These are phyloP conservation scores for Mallotus japonicus DNA, from an alignment of 441 rosid genomes.

Conservation along the genomic window DNA sequence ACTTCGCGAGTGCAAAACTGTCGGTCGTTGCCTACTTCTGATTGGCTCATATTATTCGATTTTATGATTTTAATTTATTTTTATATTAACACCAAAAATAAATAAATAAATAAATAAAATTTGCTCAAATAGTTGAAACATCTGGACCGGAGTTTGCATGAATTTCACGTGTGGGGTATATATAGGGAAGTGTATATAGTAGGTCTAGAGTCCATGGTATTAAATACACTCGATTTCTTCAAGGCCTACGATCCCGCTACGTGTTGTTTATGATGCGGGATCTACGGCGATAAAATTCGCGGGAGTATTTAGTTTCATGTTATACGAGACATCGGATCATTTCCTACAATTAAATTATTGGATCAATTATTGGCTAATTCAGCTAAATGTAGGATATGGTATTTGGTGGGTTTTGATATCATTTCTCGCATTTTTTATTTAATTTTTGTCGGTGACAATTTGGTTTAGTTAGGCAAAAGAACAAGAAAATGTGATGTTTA, in stretches of 20 bases:
- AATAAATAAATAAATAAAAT: neutral
- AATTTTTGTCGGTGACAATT: constrained; percentile 2
- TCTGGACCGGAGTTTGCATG: constrained; percentile 9
- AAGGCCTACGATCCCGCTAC: constrained; percentile 32
- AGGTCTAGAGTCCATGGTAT: constrained; percentile 20
- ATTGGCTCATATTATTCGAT: constrained; percentile 8
- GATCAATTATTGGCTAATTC: no score
- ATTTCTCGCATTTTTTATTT: neutral
- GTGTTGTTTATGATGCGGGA: constrained; percentile 21
- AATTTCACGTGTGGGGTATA: constrained; percentile 29
- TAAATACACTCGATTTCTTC: constrained; percentile 23
- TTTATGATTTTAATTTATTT: neutral
- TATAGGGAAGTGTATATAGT: constrained; percentile 24
- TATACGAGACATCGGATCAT: neutral
- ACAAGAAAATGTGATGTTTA: neutral
- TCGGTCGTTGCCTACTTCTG: constrained; percentile 6
- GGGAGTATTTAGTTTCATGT: constrained; percentile 19
- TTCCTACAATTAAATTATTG: neutral
- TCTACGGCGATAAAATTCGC: constrained; percentile 35
- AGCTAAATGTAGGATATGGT: no score
- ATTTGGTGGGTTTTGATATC: no score
- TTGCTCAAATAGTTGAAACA: neutral
- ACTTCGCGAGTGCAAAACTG: constrained; percentile 2
- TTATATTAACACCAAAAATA: no score
- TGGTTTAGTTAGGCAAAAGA: constrained; percentile 9